Base-by-base conservation (phyloP, 1,284 basidiomycete species). In the Pseudozyma pruni region DNA sequence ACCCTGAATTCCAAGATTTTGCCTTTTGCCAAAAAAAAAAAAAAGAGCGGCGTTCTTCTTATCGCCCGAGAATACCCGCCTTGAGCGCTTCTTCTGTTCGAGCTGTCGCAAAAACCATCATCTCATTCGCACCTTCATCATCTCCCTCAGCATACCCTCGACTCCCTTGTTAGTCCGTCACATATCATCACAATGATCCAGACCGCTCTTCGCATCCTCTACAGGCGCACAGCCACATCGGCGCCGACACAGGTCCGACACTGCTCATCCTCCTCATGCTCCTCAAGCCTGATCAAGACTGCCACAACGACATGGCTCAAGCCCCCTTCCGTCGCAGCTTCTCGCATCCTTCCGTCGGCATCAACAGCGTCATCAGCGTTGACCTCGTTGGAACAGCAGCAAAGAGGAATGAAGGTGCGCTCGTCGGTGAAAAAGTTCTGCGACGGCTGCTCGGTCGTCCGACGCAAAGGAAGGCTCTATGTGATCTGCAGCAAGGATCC, bases 401-500 rank as follows among this genome's bases (percentile, higher is more conserved):
- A 58, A 52, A 52, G 94, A 72, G 93, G 93, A 37, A 96, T 97
- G 92, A 98, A 98, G 86, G 94, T 98, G 54, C 89, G 94, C 62
- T 91, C 91, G 29, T 93, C 92, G 8, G 92, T 98, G 74, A 97
- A 96, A 85, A 86, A 78, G 74, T 88, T 81, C 57, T 84, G 83
- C 63, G 78, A 76, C 42, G 76, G 76, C 23, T 83, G 83, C 74
- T 72, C 72, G 17, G 75, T 81, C 49, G 83, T 83, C 2, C 64
- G 79, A 46, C 83, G 95, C 77, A 95, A 98, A 83, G 94, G 94
- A 44, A 88, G 91, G 75, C 87, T 98, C 40, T 97, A 95, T 84
- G 90, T 98, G 40, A 89, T 97, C 40, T 98, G 95, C 84, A 89
- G 89, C 19, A 93, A 92, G 82, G 93, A 98, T 81, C 91, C 94